phyloP scores from a whole-genome alignment of 805 yeast species.

The Zygotorulaspora danielsina region DNA sequence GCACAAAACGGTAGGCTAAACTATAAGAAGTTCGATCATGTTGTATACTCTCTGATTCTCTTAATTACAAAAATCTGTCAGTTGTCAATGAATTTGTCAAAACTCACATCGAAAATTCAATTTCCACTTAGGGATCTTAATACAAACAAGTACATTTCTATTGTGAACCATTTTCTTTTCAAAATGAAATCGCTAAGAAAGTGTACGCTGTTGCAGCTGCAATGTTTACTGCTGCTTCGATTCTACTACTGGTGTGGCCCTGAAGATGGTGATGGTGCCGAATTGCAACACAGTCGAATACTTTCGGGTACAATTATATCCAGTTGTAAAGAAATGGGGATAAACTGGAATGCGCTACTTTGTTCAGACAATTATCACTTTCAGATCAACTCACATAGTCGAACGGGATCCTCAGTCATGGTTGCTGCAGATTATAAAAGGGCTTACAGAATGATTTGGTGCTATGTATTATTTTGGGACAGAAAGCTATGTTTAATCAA shows the following conservation, averaged over 20 bases:
- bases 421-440: conserved; percentile 15
- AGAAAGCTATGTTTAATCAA: conserved; percentile 29
- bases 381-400: conserved; percentile 20
- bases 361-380: conserved; percentile 17
- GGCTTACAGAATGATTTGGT: conserved; percentile 26
- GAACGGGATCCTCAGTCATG: conserved; percentile 20
- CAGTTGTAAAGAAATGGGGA: conserved; percentile 30
- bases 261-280: conserved; percentile 34
- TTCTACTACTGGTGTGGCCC: conserved; percentile 35
- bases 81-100: conserved; percentile 23
- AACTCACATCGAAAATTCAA: conserved; percentile 6
- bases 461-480: conserved; percentile 30
- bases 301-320: conserved; percentile 30
- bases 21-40: conserved; percentile 25
- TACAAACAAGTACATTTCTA: conserved; percentile 24
- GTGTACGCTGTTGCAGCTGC: conserved; percentile 30
- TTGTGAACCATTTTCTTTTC: conserved; percentile 24
- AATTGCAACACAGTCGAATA: conserved; percentile 28
- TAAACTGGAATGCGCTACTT: conserved; percentile 25
- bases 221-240: conserved; percentile 27
- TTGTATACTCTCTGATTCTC: conserved; percentile 23
- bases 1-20: conserved; percentile 9
- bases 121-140: conserved; percentile 17
- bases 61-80: conserved; percentile 26
- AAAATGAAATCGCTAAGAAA: conserved; percentile 28